Base-by-base conservation (phyloP, 2,329 filamentous ascomycete species). In the Myrmaecium sp. region DNA sequence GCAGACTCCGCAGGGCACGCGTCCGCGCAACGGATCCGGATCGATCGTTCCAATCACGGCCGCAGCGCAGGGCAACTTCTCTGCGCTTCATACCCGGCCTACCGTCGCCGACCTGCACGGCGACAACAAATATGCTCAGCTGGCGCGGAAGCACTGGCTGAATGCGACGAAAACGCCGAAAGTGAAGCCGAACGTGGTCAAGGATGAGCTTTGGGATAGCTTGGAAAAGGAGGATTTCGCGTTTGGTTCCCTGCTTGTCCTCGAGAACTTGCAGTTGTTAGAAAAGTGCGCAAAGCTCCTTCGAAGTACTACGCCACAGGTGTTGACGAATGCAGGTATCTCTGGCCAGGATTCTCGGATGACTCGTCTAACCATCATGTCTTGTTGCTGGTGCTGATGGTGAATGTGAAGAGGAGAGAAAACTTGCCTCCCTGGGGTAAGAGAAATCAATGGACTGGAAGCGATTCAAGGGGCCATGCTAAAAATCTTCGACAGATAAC, bases 321-420 rank as follows among this genome's bases (percentile, higher is more conserved):
- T 18, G 5, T 11, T 27, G 13, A 13, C 5, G 19, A 5, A 13
- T 3, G 13, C n/a, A 80, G 81, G 45, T 95, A 92, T 47, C 65
- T 98, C 15, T 98, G 89, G 89, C 89, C 89, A 23, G 81, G 78
- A 27, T 98, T 91, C 49, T 73, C 68, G 8, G 80, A 92, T 36
- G 74, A 89, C 42, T 72, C 82, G 4, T 92, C 86, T 17, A 91
- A 98, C 49, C 75, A 83, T 43, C 86, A 98, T 49, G 76, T 94
- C 28, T 61, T 95, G 17, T 62, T 98, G 34, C 72, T 95, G 43
- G 78, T 78, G 10, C 54, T 94, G 35, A 74, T 98, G 42, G 68
- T 79, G 35, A 92, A 86, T 49, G 74, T 84, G 32, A 95, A 94
- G 59, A 70, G 76, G 44, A 71, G 81, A 38, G 86, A 95, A 48